Conservation (phyloP, 192 early-diverging fungal species). For the Cetraspora pellucida region DNA sequence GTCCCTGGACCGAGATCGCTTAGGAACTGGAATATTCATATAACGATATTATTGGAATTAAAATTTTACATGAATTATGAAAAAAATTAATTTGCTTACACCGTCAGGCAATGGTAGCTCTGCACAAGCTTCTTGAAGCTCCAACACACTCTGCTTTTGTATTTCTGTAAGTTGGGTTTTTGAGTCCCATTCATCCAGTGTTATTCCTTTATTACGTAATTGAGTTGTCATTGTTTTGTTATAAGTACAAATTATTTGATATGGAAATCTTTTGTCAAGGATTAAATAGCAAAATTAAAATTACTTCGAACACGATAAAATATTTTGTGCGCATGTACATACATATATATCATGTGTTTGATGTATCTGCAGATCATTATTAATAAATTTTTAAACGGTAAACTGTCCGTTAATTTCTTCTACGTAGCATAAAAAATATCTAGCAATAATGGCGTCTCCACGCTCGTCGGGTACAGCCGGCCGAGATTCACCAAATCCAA, state of each 20-base stretch:
- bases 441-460: constrained; percentile 9
- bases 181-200: constrained; percentile 62
- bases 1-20: constrained; percentile 23
- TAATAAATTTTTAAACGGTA: too few relatives aligned
- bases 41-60: neutral
- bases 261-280: too few relatives aligned
- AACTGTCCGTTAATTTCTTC: too few relatives aligned
- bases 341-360: too few relatives aligned
- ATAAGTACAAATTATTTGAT: too few relatives aligned
- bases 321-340: too few relatives aligned
- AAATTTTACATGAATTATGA: neutral
- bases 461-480: neutral
- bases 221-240: neutral
- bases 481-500: constrained; percentile 12
- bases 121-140: constrained; percentile 58
- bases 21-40: constrained; percentile 8
- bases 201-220: constrained; percentile 38
- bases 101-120: constrained; percentile 61
- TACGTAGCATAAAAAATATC: too few relatives aligned
- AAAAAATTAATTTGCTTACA: constrained; percentile 37
- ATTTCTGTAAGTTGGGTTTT: constrained; percentile 52
- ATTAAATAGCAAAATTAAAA: too few relatives aligned
- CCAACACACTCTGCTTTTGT: constrained; percentile 56
- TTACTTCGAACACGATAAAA: too few relatives aligned
- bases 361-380: too few relatives aligned